These are phyloP conservation scores for Diaporthe citrichinensis DNA, from an alignment of 2,329 filamentous ascomycete species.

Conservation along the genomic window DNA sequence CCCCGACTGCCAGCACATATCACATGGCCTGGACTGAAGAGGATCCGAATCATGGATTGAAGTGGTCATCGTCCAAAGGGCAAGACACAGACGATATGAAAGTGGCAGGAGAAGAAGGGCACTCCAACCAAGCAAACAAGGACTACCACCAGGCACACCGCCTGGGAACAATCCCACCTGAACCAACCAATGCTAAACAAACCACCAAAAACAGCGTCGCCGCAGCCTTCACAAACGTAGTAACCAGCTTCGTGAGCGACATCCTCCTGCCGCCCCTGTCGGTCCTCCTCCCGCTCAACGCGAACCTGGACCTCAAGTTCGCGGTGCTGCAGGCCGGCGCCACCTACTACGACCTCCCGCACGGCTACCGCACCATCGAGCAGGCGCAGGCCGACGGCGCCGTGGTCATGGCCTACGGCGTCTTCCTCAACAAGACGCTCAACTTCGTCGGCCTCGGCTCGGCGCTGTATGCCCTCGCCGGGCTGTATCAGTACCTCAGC, in stretches of 20 bases:
- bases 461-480: conserved; percentile 74
- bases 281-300: conserved; percentile 76
- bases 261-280: conserved; percentile 79
- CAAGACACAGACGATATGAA: too few species aligned
- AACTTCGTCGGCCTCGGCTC: conserved; percentile 77
- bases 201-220: conserved; percentile 67
- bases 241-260: conserved; percentile 80
- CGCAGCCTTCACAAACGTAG: conserved; percentile 78
- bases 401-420: conserved; percentile 73
- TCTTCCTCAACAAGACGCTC: conserved; percentile 74
- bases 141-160: background rate
- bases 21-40: background rate
- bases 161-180: background rate
- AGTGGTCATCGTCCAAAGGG: too few species aligned
- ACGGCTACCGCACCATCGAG: conserved; percentile 78
- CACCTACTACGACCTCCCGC: conserved; percentile 59
- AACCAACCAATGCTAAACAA: background rate
- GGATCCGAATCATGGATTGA: too few species aligned
- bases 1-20: background rate
- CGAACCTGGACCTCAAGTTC: conserved; percentile 83
- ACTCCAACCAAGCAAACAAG: too few species aligned
- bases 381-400: conserved; percentile 80
- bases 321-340: conserved; percentile 73
- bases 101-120: too few species aligned
- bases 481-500: conserved; percentile 71